Evolutionary conservation across 371 early-diverging fungal species (phyloP).

Genomic region (Fennellomyces sp.): DNA sequence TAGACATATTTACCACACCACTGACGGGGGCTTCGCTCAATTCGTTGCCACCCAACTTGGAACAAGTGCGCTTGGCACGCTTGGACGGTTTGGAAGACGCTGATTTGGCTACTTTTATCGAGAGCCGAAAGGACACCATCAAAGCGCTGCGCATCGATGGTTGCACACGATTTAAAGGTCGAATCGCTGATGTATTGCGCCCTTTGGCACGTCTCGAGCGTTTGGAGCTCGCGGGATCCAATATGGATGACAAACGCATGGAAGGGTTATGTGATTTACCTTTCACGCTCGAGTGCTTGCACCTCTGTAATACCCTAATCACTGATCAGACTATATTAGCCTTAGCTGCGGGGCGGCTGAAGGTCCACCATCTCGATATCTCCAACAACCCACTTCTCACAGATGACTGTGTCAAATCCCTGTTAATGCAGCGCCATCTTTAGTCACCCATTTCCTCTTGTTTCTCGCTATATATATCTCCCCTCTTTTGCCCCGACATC

Average conservation of each 20-base stretch:
- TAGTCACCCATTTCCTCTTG: neutral
- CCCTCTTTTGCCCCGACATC: neutral
- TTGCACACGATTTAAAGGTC: neutral
- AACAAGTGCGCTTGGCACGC: constrained; percentile 1
- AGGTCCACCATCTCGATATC: constrained; percentile 8
- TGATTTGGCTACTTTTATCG: neutral
- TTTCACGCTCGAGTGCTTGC: constrained; percentile 9
- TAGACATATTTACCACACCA: constrained; percentile 16
- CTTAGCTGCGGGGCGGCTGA: constrained; percentile 12
- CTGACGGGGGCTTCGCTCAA: constrained; percentile 7
- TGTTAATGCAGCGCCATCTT: constrained; percentile 1
- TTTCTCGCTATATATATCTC: constrained; percentile 1
- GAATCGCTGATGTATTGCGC: neutral
- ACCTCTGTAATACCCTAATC: constrained; percentile 12
- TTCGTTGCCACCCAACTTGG: constrained; percentile 6
- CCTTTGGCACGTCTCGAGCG: neutral
- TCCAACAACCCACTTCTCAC: constrained; percentile 1
- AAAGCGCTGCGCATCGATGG: neutral
- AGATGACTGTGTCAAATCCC: neutral
- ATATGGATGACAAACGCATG: constrained; percentile 2
- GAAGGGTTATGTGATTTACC: constrained; percentile 8
- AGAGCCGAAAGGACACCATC: neutral
- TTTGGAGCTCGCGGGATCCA: constrained; percentile 4
- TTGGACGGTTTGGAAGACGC: constrained; percentile 4
- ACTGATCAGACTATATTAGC: neutral